A percentile compares a stretch with the other conserved stretches of the same genome.
phyloP scores from a whole-genome alignment of 1,284 basidiomycete genomes.

The Neotropicomus parvogracilis region DNA sequence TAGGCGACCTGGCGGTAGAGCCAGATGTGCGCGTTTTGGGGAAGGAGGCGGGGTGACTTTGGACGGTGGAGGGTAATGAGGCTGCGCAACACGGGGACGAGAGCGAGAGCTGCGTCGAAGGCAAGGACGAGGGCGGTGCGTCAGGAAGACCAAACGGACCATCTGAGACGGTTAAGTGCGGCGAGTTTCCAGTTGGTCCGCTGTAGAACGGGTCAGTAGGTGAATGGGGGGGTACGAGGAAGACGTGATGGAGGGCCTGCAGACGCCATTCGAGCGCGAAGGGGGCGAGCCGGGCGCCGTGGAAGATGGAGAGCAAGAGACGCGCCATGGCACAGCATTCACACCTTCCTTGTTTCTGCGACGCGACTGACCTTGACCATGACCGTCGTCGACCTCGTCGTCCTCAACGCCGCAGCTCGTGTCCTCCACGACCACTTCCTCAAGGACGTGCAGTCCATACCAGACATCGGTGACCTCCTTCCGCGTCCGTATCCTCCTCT shows the following conservation, averaged over 20 bases:
- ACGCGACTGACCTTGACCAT: constrained; percentile 16
- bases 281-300: constrained; percentile 64
- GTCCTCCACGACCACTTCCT: constrained; percentile 63
- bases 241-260: constrained; percentile 43
- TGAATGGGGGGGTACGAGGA: not conserved
- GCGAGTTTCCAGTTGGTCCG: constrained; percentile 58
- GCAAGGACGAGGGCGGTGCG: constrained; percentile 85
- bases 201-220: constrained; percentile 36
- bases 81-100: constrained; percentile 84
- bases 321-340: too few species aligned
- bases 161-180: constrained; percentile 72
- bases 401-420: constrained; percentile 62
- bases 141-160: constrained; percentile 82
- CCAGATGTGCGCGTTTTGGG: constrained; percentile 89
- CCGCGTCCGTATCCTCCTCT: constrained; percentile 39
- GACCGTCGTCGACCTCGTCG: constrained; percentile 52
- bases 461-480: constrained; percentile 68
- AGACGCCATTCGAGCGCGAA: constrained; percentile 80
- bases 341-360: too few species aligned
- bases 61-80: constrained; percentile 78
- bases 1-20: constrained; percentile 91
- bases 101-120: constrained; percentile 76
- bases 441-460: constrained; percentile 69
- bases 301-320: constrained; percentile 54
- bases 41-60: constrained; percentile 71